Evolutionary conservation across 192 early-diverging fungal species (phyloP), one percentile per base, ranked within the genome.

Genomic region (Coemansia sp.): DNA sequence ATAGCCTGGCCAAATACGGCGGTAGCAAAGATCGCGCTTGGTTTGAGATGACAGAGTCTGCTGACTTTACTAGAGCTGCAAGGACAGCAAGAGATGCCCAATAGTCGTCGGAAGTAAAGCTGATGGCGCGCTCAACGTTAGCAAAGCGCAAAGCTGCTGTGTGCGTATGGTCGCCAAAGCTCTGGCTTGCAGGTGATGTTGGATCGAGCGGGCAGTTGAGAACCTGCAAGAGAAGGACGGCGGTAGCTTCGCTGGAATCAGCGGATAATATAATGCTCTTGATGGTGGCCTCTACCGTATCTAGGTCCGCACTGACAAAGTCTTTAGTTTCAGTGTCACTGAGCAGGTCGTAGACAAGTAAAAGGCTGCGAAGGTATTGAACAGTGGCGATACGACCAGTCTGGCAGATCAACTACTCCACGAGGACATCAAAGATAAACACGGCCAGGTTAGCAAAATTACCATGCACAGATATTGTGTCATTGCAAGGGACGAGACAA

Each of bases 311-410:
- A 11, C 47, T 51, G 23, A 64, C 49, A 21, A 69, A 29, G 19
- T 53, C 51, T 23, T 47, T 50, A 10, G 72, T 68, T n/a, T 45
- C 41, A 21, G 67, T 31, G 36, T 35, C 43, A 58, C 54, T 53
- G 46, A 77, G 63, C 13, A 77, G 21, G 34, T 55, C 55, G 73
- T 77, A 35, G 10, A 70, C 73, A 51, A 66, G 47, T 15, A 77
- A 38, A 3, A 77, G 55, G 33, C 67, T 63, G 55, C 73, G 67
- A n/a, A 77, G 41, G 42, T 65, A 69, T 21, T 48, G 43, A 19
- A 70, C 43, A 46, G 61, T 27, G 29, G 56, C 55, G 0, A 50
- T 25, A 27, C 65, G 73, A 5, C 73, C 66, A 27, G 58, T 45
- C 36, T 63, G 31, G 29, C 47, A 47, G 39, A 65, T 53, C 35